These are phyloP conservation scores for Eleusine indica DNA, from an alignment of 176 grass and related monocot genomes.

Conservation along the genomic window DNA sequence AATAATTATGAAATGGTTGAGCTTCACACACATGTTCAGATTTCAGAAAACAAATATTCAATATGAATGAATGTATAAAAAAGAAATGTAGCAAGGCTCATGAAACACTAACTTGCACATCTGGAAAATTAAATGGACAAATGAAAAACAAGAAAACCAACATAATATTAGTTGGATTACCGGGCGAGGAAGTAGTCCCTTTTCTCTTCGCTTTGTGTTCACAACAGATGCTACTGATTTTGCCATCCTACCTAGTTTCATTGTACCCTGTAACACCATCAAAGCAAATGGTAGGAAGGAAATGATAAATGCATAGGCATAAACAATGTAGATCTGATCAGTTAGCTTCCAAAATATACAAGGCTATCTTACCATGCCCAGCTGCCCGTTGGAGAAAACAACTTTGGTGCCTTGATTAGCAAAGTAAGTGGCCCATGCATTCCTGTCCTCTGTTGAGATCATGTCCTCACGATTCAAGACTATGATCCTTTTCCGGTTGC, in stretches of 20 bases:
- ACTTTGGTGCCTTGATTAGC: constrained; percentile 83
- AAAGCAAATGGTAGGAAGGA: constrained; percentile 16
- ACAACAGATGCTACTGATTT: constrained; percentile 77
- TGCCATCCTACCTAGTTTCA: constrained; percentile 92
- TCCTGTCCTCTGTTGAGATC: constrained; percentile 82
- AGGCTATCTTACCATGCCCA: constrained; percentile 82
- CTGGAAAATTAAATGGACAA: constrained; percentile 1
- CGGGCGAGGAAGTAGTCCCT: constrained; percentile 91
- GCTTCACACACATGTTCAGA: not conserved
- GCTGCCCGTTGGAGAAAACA: constrained; percentile 83
- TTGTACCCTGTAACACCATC: constrained; percentile 70
- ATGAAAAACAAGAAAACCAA: constrained; percentile 17
- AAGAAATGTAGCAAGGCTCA: not conserved
- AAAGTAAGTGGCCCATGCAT: constrained; percentile 91
- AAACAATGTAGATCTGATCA: not conserved
- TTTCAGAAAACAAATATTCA: not conserved
- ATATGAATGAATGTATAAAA: not conserved
- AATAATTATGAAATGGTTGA: not conserved
- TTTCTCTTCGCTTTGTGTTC: constrained; percentile 86
- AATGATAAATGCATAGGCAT: constrained; percentile 19
- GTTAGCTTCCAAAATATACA: constrained; percentile 8
- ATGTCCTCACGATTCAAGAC: constrained; percentile 98
- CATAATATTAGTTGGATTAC: constrained; percentile 52
- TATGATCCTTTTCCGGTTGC: constrained; percentile 81
- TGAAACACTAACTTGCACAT: constrained; percentile 11